Evolutionary conservation across 495 filamentous ascomycete species (phyloP).

Genomic region (Aspergillus panamensis): DNA sequence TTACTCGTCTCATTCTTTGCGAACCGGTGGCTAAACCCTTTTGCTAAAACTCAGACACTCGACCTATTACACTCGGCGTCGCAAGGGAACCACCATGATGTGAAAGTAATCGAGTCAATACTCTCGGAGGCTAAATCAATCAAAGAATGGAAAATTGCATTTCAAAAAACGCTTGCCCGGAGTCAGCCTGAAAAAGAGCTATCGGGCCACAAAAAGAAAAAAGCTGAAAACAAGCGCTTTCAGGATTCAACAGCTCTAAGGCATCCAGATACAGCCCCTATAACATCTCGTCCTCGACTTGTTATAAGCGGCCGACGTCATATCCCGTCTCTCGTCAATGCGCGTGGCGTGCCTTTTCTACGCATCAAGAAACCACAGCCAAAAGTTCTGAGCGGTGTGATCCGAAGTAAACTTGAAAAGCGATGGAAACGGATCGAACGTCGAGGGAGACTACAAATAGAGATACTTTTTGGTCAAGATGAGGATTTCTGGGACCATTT

Average conservation of each 20-base stretch:
- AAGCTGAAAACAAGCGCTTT: constrained; percentile 25
- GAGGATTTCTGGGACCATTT: constrained; percentile 60
- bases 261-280: constrained; percentile 40
- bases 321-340: constrained; percentile 57
- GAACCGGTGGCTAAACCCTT: constrained; percentile 19
- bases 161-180: constrained; percentile 21
- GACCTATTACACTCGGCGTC: constrained; percentile 41
- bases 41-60: constrained; percentile 28
- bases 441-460: constrained; percentile 30
- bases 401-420: constrained; percentile 50
- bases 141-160: constrained; percentile 20
- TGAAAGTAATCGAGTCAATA: constrained; percentile 24
- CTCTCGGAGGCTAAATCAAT: constrained; percentile 21
- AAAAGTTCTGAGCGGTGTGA: constrained; percentile 48
- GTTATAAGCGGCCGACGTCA: constrained; percentile 50
- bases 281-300: constrained; percentile 44
- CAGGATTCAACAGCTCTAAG: constrained; percentile 30
- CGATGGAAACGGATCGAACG: constrained; percentile 35
- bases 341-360: constrained; percentile 63
- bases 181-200: constrained; percentile 17
- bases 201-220: constrained; percentile 26
- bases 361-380: constrained; percentile 69
- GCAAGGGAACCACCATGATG: constrained; percentile 27
- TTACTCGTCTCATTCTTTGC: neutral
- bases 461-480: constrained; percentile 41